A percentile compares a stretch with the other conserved stretches of the same genome.
phyloP scores from a whole-genome alignment of 2,329 filamentous ascomycete species.

The Ceratocystis harringtonii region DNA sequence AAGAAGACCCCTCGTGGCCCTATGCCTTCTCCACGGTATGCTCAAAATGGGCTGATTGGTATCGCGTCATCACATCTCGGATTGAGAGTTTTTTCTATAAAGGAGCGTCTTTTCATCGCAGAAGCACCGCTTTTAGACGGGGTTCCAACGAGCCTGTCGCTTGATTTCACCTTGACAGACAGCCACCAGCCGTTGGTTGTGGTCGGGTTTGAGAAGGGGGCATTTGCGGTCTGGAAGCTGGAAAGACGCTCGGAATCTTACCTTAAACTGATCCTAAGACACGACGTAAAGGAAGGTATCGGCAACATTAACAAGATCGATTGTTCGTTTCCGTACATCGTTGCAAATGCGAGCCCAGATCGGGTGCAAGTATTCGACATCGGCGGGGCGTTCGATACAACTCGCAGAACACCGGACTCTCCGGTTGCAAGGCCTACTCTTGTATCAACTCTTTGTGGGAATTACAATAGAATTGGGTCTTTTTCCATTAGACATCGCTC shows the following conservation, averaged over 20 bases:
- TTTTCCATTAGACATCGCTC: constrained; percentile 25
- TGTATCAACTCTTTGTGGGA: not conserved
- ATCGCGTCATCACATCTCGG: not conserved
- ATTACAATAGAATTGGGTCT: not conserved
- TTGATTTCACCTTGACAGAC: not conserved
- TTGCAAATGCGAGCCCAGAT: not conserved
- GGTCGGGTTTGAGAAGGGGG: not conserved
- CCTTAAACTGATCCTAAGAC: not conserved
- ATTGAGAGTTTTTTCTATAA: not conserved
- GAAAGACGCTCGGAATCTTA: not conserved
- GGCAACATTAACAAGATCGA: not conserved
- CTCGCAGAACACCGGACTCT: not conserved
- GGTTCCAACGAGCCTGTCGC: not conserved
- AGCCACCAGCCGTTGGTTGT: not conserved
- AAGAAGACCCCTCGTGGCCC: not conserved
- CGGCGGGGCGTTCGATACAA: not conserved
- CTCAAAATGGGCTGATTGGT: not conserved
- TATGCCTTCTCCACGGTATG: not conserved
- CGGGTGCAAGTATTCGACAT: not conserved
- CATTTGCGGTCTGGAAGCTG: not conserved
- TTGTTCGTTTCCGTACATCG: not conserved
- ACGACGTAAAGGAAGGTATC: not conserved
- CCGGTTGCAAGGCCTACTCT: not conserved
- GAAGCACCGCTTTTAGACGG: not conserved
- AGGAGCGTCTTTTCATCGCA: not conserved